Percentiles rank a stretch among this genome's conserved stretches.
Evolutionary conservation across 2,329 filamentous ascomycete genomes (phyloP).

Genomic region (Venturiaceae sp.): DNA sequence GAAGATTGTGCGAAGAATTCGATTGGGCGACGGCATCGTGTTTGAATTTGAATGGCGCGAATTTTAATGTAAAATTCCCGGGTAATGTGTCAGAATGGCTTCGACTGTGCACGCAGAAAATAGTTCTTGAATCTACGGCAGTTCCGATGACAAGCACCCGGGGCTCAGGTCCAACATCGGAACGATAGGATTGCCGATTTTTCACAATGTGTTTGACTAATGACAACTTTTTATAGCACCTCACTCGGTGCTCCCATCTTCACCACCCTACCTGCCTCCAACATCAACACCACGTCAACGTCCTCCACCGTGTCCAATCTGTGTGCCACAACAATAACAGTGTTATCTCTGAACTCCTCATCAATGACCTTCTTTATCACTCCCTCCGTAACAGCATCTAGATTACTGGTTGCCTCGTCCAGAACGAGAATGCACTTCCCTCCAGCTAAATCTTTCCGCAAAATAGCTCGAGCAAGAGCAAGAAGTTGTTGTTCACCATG

Average conservation of each 20-base stretch:
- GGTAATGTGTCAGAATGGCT: too few relatives aligned
- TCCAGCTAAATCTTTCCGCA: conserved; percentile 17
- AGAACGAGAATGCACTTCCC: conserved; percentile 21
- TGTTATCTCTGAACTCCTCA: conserved; percentile 43
- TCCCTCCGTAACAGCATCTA: conserved; percentile 36
- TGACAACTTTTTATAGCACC: neutral
- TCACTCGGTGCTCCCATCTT: conserved; percentile 1
- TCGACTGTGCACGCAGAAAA: too few relatives aligned
- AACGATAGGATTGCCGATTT: too few relatives aligned
- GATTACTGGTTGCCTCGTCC: conserved; percentile 12
- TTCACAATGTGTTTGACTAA: too few relatives aligned
- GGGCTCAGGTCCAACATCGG: too few relatives aligned
- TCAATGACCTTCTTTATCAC: conserved; percentile 38
- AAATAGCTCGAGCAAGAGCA: conserved; percentile 1
- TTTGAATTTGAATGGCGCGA: too few relatives aligned
- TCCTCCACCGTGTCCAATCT: conserved; percentile 46
- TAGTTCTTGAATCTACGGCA: too few relatives aligned
- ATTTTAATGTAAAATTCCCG: too few relatives aligned
- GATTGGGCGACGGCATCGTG: too few relatives aligned
- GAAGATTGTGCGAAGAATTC: neutral
- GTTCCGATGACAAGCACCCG: too few relatives aligned
- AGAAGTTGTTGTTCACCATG: conserved; percentile 7
- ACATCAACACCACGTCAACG: neutral
- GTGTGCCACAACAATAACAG: conserved; percentile 49
- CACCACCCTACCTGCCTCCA: neutral